Conservation (phyloP, 2,329 filamentous ascomycete genomes). For the Xylaria sp. region DNA sequence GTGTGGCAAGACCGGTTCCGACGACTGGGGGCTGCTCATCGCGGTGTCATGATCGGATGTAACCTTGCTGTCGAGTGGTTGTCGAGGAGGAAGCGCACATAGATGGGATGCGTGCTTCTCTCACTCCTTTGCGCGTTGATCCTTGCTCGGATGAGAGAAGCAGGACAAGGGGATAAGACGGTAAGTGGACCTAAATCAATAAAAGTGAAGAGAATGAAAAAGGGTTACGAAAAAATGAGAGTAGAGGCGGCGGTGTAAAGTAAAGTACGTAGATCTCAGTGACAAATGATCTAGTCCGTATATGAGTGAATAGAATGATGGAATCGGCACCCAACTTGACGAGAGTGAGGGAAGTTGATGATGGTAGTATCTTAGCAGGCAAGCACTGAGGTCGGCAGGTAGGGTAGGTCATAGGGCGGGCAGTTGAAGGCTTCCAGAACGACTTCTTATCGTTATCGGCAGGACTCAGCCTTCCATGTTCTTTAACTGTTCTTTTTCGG, state of each 20-base stretch:
- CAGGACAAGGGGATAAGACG: not conserved
- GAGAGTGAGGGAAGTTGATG: not conserved
- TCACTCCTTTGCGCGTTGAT: not conserved
- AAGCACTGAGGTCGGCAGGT: too few species aligned
- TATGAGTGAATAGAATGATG: not conserved
- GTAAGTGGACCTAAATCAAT: not conserved
- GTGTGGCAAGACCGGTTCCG: conserved; percentile 18
- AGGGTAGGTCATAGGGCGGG: too few species aligned
- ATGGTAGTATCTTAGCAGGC: not conserved
- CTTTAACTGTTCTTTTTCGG: too few species aligned
- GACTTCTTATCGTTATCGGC: conserved; percentile 16
- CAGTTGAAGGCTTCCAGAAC: conserved; percentile 1
- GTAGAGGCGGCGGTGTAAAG: not conserved
- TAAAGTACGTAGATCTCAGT: not conserved
- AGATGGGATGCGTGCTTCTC: not conserved
- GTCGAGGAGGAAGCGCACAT: conserved; percentile 31
- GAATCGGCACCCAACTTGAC: not conserved
- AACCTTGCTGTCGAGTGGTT: conserved; percentile 17
- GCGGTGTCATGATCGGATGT: conserved; percentile 29
- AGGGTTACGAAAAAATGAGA: not conserved
- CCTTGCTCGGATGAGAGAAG: not conserved
- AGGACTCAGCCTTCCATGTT: not conserved
- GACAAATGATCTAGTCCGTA: not conserved
- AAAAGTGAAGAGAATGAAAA: not conserved
- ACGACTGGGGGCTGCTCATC: conserved; percentile 29